These are phyloP conservation scores for Scedosporium dehoogii DNA, from an alignment of 2,329 filamentous ascomycete species.

Conservation along the genomic window DNA sequence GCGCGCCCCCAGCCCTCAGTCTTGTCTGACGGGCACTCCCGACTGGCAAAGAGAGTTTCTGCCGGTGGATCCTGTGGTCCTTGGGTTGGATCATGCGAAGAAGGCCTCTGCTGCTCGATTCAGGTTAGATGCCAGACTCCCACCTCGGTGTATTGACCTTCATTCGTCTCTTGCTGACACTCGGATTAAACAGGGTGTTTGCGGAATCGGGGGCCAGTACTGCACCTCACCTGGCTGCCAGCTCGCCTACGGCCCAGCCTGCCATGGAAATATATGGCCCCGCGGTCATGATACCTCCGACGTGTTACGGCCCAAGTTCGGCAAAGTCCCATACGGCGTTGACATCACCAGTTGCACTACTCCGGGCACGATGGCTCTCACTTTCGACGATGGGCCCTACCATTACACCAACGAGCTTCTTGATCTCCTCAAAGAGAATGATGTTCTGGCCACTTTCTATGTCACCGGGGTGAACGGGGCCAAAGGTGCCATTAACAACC, in stretches of 20 bases:
- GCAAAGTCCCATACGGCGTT: slow-evolving; percentile 45
- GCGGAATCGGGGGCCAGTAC: slow-evolving; percentile 22
- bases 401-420: slow-evolving; percentile 31
- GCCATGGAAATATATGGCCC: slow-evolving; percentile 47
- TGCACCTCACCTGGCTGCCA: slow-evolving; percentile 54
- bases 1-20: not conserved
- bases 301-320: slow-evolving; percentile 41
- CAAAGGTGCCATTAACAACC: slow-evolving; percentile 35
- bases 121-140: not conserved
- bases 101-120: slow-evolving; percentile 1
- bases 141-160: not conserved
- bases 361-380: slow-evolving; percentile 31
- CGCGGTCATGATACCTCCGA: slow-evolving; percentile 42
- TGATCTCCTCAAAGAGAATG: slow-evolving; percentile 22
- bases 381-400: slow-evolving; percentile 37
- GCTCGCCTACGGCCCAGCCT: slow-evolving; percentile 49
- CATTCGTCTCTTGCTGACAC: not conserved
- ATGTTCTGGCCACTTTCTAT: slow-evolving; percentile 27
- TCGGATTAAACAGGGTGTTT: not conserved
- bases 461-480: slow-evolving; percentile 24
- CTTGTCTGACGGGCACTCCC: not conserved
- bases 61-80: not conserved
- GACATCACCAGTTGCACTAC: slow-evolving; percentile 30
- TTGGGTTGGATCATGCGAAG: not conserved
- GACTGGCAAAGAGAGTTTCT: not conserved